Conservation (phyloP, 352 stramenopile genomes). For the Pythium rishiriense region DNA sequence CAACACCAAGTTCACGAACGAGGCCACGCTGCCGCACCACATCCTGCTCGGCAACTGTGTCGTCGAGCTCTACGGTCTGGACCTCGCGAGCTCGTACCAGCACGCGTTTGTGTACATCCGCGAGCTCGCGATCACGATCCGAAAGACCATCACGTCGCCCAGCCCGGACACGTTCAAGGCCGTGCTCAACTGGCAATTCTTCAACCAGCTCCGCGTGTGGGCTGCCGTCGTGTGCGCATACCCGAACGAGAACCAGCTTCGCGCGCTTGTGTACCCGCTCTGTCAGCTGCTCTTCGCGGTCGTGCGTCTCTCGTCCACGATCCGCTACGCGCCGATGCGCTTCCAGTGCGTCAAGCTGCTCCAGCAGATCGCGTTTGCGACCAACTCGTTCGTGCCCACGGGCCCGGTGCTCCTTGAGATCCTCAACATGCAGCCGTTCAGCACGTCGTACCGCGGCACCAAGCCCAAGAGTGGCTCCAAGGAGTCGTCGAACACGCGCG, state of each 20-base stretch:
- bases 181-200: conserved; percentile 98
- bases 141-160: conserved; percentile 95
- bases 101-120: conserved; percentile 99
- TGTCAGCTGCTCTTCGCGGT: conserved; percentile 87
- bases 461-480: conserved; percentile 40
- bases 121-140: conserved; percentile 97
- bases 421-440: conserved; percentile 90
- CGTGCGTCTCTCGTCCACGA: conserved; percentile 74
- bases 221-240: conserved; percentile 94
- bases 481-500: conserved; percentile 32
- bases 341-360: conserved; percentile 97
- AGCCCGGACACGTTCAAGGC: conserved; percentile 85
- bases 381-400: conserved; percentile 95
- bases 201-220: conserved; percentile 97
- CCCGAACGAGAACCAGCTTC: conserved; percentile 81
- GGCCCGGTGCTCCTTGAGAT: conserved; percentile 93
- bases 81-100: conserved; percentile 97
- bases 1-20: conserved; percentile 95
- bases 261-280: conserved; percentile 94
- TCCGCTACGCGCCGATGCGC: conserved; percentile 90
- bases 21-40: conserved; percentile 78
- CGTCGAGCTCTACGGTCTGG: conserved; percentile 97
- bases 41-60: conserved; percentile 97
- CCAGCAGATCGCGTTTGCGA: conserved; percentile 94
- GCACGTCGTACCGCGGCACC: conserved; percentile 73